Evolutionary conservation across 192 early-diverging fungal genomes (phyloP).

Genomic region (Dissophora globulifera): DNA sequence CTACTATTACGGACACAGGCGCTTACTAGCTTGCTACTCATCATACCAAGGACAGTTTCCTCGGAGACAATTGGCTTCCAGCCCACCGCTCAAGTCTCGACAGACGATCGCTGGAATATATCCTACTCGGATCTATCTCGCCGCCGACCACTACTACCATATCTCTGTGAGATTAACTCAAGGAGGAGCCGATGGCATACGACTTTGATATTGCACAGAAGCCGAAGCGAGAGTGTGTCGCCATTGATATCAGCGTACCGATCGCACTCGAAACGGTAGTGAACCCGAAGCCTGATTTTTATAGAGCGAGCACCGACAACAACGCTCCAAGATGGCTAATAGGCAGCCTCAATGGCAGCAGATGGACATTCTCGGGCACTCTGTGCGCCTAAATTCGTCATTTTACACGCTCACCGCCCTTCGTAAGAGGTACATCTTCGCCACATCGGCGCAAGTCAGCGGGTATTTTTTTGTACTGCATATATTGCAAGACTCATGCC

Average conservation of each 20-base stretch:
- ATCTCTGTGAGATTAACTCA: slow-evolving; percentile 66
- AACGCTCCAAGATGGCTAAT: background rate
- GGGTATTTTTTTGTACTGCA: slow-evolving; percentile 53
- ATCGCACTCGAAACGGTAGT: slow-evolving; percentile 91
- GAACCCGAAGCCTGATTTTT: too few relatives aligned
- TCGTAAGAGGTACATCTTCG: slow-evolving; percentile 84
- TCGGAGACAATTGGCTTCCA: too few relatives aligned
- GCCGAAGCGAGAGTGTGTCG: slow-evolving; percentile 85
- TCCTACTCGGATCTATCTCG: slow-evolving; percentile 34
- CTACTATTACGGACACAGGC: too few relatives aligned
- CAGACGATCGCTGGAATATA: background rate
- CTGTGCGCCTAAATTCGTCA: slow-evolving; percentile 95
- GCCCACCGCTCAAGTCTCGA: too few relatives aligned
- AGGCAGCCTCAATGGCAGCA: too few relatives aligned
- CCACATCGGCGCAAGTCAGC: slow-evolving; percentile 62
- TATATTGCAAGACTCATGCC: slow-evolving; percentile 44
- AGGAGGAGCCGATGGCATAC: slow-evolving; percentile 69
- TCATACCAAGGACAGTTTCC: too few relatives aligned
- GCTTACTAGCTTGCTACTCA: too few relatives aligned
- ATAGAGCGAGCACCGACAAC: background rate
- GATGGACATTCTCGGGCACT: slow-evolving; percentile 90
- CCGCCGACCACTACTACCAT: slow-evolving; percentile 18
- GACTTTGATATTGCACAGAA: slow-evolving; percentile 81
- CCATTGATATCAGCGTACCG: slow-evolving; percentile 90
- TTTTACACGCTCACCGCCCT: slow-evolving; percentile 95